Evolutionary conservation across 495 filamentous ascomycete species (phyloP), one percentile per base, ranked within the genome.

Genomic region (Penicillium canescens): DNA sequence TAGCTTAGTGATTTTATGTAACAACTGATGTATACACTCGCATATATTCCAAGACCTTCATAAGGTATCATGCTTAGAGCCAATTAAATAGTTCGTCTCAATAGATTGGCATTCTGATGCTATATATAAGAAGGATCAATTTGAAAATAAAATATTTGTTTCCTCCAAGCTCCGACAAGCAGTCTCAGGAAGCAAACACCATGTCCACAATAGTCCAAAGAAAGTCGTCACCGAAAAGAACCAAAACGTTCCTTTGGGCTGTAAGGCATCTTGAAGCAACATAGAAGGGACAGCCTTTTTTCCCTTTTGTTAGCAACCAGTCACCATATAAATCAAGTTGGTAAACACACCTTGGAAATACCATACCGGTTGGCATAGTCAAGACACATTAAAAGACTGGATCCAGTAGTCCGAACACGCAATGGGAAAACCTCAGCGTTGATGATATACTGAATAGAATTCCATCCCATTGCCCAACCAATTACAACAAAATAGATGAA

Each of bases 401-500:
- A 53, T 2, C 60, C 63, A 3, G 53, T 41, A 1, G 60, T 50
- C 2, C 68, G 60, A 18, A 71, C 57, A 11, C 50, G 52, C 6
- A 86, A 65, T 2, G 85, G 85, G 59, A 84, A 87, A 10, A 88
- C 78, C 67, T 90, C 86, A 0, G 83, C 79, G 46, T 80, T 86
- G 47, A 89, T 73, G 1, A 89, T 73, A 59, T 87, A 90, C 56
- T 86, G 86, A 57, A 88, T 83, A 2, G 70, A 73, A 54, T 86
- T 87, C 83, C 83, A 88, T 9, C 85, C 84, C 18, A 87, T 62
- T 0, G 84, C 83, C 82, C 84, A 89, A 3, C 85, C 82, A 37
- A 78, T 61, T 3, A 81, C 81, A 0, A 72, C 77, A 16, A 86
- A 18, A 50, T 82, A 86, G 26, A 86, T 81, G 61, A 79, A 77